These are phyloP conservation scores for Xylaria sp. DNA, from an alignment of 2,329 filamentous ascomycete genomes.

Conservation along the genomic window DNA sequence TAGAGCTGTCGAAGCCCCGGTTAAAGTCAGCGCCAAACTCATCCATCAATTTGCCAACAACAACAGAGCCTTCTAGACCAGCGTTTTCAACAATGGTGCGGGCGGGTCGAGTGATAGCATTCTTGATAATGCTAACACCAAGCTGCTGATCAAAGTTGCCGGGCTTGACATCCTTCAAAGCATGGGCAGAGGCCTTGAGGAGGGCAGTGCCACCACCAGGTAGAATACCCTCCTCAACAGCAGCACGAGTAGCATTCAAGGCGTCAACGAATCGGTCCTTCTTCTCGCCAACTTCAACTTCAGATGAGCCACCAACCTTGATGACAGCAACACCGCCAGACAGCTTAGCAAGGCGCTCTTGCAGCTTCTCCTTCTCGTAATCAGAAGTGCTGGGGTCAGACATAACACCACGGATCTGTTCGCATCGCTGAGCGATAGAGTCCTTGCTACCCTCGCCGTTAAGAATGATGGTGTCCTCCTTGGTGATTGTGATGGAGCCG, in stretches of 20 bases:
- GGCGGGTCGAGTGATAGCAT: constrained; percentile 93
- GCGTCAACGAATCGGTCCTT: constrained; percentile 99
- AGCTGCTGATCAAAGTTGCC: constrained; percentile 99
- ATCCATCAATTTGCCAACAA: constrained; percentile 97
- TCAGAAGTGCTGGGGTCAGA: constrained; percentile 91
- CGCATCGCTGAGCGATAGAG: constrained; percentile 88
- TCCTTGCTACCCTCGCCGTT: constrained; percentile 98
- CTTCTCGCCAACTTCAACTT: constrained; percentile 99
- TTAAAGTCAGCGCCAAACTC: constrained; percentile 94
- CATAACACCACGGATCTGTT: constrained; percentile 99
- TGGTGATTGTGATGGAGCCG: constrained; percentile 98
- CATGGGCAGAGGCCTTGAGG: constrained; percentile 94
- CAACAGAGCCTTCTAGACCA: constrained; percentile 90
- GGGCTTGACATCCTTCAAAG: constrained; percentile 80
- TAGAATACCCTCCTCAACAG: constrained; percentile 98
- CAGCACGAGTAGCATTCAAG: constrained; percentile 95
- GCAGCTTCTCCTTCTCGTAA: constrained; percentile 99
- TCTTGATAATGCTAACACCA: constrained; percentile 96
- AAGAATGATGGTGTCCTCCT: constrained; percentile 98
- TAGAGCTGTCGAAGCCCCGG: constrained; percentile 95
- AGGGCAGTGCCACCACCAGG: constrained; percentile 98
- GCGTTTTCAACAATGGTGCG: constrained; percentile 98
- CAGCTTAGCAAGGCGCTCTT: constrained; percentile 99
- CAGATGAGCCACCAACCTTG: constrained; percentile 96
- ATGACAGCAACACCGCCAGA: constrained; percentile 99